phyloP scores from a whole-genome alignment of 2,329 filamentous ascomycete species.

The Neonectria neomacrospora region DNA sequence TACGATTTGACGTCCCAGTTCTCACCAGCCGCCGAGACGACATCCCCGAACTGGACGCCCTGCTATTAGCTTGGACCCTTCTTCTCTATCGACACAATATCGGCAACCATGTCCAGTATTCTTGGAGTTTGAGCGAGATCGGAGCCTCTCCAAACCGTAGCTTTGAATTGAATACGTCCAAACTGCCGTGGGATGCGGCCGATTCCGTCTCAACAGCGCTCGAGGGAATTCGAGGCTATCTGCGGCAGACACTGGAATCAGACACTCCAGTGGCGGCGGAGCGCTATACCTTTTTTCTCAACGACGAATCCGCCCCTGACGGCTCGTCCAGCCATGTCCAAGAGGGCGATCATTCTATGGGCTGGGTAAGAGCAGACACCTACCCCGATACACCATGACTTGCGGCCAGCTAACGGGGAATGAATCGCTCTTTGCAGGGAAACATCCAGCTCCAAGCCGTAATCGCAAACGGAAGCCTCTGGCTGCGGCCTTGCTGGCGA shows the following conservation, averaged over 20 bases:
- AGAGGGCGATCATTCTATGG: conserved; percentile 29
- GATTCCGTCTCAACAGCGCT: conserved; percentile 34
- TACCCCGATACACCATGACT: not conserved
- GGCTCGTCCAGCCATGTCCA: conserved; percentile 27
- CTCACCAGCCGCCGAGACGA: conserved; percentile 28
- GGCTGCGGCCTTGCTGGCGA: conserved; percentile 37
- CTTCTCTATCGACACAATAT: conserved; percentile 40
- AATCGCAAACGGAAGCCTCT: conserved; percentile 33
- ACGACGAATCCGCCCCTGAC: conserved; percentile 36
- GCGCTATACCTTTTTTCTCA: conserved; percentile 34
- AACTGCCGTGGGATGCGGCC: conserved; percentile 34
- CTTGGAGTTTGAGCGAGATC: conserved; percentile 36
- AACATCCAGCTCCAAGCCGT: conserved; percentile 39
- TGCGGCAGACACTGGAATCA: conserved; percentile 29
- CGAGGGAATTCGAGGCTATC: conserved; percentile 29
- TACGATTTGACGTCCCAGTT: conserved; percentile 36
- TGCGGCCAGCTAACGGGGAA: conserved; percentile 14
- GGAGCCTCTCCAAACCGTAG: conserved; percentile 27
- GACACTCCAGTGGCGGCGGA: conserved; percentile 15
- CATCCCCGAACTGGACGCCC: conserved; percentile 29
- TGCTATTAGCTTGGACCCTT: conserved; percentile 40
- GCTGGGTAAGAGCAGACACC: conserved; percentile 35
- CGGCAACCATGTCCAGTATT: conserved; percentile 39
- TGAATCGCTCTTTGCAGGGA: conserved; percentile 25
- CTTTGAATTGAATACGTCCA: conserved; percentile 39